Percentiles rank a stretch among this genome's conserved stretches.
These are phyloP conservation scores for Scenedesmus sp. DNA, from an alignment of 163 green algal genomes.

Conservation along the genomic window DNA sequence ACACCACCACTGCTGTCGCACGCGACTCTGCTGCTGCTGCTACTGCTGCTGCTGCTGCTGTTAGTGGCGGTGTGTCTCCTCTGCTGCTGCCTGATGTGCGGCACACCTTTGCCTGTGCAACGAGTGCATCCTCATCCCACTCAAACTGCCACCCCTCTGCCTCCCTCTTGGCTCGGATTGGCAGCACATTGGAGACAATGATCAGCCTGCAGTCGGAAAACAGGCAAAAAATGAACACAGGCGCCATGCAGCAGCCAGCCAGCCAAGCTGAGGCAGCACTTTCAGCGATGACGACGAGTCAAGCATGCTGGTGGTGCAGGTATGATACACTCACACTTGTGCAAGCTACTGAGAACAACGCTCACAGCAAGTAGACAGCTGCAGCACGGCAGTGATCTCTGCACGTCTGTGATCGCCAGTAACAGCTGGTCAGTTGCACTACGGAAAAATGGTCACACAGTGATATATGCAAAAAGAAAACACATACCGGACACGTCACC, in stretches of 20 bases:
- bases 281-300: too few species aligned
- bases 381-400: background rate
- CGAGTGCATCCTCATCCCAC: conserved; percentile 95
- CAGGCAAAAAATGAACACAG: background rate
- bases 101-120: conserved; percentile 90
- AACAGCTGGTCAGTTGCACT: background rate
- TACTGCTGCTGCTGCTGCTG: background rate
- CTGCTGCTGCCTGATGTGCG: background rate
- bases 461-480: too few species aligned
- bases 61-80: background rate
- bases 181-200: conserved; percentile 93
- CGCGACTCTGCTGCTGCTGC: background rate
- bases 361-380: background rate
- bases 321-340: too few species aligned
- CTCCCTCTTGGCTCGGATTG: conserved; percentile 70
- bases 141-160: conserved; percentile 88
- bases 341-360: background rate
- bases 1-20: background rate
- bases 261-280: conserved; percentile 41
- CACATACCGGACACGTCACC: too few species aligned
- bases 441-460: too few species aligned
- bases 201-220: conserved; percentile 57
- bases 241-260: background rate
- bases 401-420: background rate
- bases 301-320: conserved; percentile 11